Base-by-base conservation (phyloP, 495 filamentous ascomycete genomes). In the Cryomyces minteri region DNA sequence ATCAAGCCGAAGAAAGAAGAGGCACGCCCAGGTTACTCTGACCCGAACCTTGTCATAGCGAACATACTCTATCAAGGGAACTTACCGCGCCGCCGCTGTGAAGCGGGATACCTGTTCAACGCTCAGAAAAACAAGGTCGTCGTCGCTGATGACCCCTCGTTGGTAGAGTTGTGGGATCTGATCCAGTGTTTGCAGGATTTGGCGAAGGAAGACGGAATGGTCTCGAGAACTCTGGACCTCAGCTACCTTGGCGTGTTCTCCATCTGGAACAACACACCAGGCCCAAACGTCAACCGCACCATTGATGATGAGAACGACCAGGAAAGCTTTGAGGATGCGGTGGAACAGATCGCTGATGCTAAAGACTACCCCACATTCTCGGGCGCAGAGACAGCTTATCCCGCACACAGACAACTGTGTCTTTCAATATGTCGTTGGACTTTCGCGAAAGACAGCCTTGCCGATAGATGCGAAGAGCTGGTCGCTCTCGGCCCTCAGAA, bases 181-280 rank as follows among this genome's bases (percentile, higher is more conserved):
- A 44, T 66, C 11, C 39, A 50, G 30, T 51, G 62, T 40, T 50
- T 63, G 45, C 48, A 58, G 33, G 31, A 50, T 4, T 46, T 59
- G 6, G 82, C 82, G 10, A 62, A 67, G 25, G 69, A 77, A 41
- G 72, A 76, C 34, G 74, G 77, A 4, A 88, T 94, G 84, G 69
- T 83, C 39, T 63, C 72, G n/a, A 69, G 76, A 37, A 67, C 71
- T 1, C 60, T 94, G 5, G 90, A 95, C 52, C 58, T 94, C 37
- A 86, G 79, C 53, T 98, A 85, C 58, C 59, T 94, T 55, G 90
- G 90, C 4, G 77, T 96, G 38, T 67, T 72, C 44, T 72, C 57
- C 40, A 67, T 14, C 9, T 38, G 18, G 18, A 25, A 25, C 18
- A 25, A 25, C 18, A 25, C 18, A 25, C 18, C 18, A 25, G 18